A percentile compares a stretch with the other conserved stretches of the same genome.
These are phyloP conservation scores for Cystobasidium ongulense DNA, from an alignment of 768 basidiomycete species.

Conservation along the genomic window DNA sequence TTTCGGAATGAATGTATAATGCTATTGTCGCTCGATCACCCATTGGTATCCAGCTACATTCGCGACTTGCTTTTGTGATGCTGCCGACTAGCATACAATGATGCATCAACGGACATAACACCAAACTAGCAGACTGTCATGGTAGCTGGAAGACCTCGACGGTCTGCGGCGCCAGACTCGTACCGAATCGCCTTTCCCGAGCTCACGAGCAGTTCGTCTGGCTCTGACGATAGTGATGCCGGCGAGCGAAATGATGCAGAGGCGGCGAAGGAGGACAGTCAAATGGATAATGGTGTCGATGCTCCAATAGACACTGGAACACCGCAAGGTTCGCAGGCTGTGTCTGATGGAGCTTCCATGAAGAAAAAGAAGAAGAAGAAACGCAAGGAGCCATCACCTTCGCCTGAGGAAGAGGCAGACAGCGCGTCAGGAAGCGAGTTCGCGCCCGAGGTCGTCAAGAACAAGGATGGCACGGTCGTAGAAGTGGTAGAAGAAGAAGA, in stretches of 20 bases:
- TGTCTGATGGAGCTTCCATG: neutral
- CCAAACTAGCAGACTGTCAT: neutral
- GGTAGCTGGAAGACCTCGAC: neutral
- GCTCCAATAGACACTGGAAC: neutral
- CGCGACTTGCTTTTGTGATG: neutral
- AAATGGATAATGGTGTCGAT: neutral
- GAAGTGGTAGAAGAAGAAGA: neutral
- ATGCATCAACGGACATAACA: neutral
- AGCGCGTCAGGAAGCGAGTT: constrained; percentile 18
- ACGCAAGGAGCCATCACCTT: constrained; percentile 1
- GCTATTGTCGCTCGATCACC: neutral
- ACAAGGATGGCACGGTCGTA: constrained; percentile 14
- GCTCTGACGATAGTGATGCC: neutral
- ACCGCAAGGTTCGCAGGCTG: neutral
- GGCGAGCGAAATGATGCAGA: neutral
- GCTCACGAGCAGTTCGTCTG: constrained; percentile 4
- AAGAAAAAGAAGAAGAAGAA: neutral
- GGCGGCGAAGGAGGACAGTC: neutral
- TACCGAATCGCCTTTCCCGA: constrained; percentile 18
- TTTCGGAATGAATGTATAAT: too few relatives aligned
- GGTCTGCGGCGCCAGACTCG: constrained; percentile 18
- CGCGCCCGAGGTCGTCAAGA: constrained; percentile 20
- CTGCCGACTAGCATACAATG: neutral
- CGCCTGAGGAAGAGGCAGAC: constrained; percentile 10
- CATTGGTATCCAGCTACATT: neutral